Base-by-base conservation (phyloP, 108 stramenopile species). In the Nitzschia putrida region DNA sequence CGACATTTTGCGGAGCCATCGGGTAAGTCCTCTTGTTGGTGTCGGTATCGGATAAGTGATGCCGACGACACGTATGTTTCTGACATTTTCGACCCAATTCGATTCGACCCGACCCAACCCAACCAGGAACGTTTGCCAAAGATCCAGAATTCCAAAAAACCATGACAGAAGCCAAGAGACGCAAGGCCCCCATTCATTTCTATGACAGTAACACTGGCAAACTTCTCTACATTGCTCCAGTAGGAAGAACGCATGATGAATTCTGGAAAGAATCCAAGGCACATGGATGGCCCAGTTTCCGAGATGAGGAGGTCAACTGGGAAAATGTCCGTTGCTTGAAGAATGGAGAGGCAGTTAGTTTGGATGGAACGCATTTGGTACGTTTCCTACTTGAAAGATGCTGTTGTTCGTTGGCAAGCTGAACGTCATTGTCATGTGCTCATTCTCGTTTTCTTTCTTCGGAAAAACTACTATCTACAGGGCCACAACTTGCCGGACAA, bases 221-320 rank as follows among this genome's bases (percentile, higher is more conserved):
- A 34, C 79, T 76, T n/a, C 66, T 90, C 52, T 94, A 89, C 72
- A 79, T 61, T 9, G 89, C 89, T 16, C 93, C 93, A n/a, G 55
- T 73, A 12, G 88, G 85, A 50, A 72, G 93, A 8, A 76, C 71
- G 26, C 84, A 84, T 67, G 88, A 88, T 12, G 83, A 88, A 23
- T 94, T 88, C 61, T 39, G 87, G 20, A 67, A 68, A 51, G 93
- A 94, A 72, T 69, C 66, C 8, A 44, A 68, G 47, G 51, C 63
- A 2, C 93, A 94, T 64, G 89, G 90, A 43, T 91, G 90, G 90
- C 92, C 95, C 1, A 73, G 71, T 37, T 96, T 95, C 53, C 83
- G 96, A 21, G 95, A 95, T 64, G 86, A 88, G 40, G 95, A 95
- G 77, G 87, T 88, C 14, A 71, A 79, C 41, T 94, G 93, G 93